These are phyloP conservation scores for Kwoniella pini DNA, from an alignment of 768 basidiomycete genomes.

Conservation along the genomic window DNA sequence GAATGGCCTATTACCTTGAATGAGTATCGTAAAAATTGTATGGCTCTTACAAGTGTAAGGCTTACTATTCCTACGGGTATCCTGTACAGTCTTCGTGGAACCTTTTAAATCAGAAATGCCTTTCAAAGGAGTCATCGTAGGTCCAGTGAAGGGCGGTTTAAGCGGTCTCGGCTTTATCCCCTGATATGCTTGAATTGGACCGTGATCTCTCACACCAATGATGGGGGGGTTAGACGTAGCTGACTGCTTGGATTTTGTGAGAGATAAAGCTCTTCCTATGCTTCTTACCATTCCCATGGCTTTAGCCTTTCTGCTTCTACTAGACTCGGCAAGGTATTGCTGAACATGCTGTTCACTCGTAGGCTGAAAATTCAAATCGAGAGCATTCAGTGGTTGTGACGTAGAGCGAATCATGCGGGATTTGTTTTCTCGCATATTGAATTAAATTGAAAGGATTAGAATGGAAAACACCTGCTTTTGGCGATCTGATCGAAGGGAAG, in stretches of 20 bases:
- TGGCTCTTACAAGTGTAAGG: too few species aligned
- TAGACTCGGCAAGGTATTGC: background rate
- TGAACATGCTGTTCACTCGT: background rate
- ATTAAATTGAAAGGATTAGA: too few species aligned
- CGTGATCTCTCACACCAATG: too few species aligned
- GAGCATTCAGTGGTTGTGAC: background rate
- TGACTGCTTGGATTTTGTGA: background rate
- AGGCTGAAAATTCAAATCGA: background rate
- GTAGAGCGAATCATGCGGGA: background rate
- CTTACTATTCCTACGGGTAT: too few species aligned
- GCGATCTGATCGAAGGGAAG: too few species aligned
- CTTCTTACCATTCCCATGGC: background rate
- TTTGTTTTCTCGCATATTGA: too few species aligned
- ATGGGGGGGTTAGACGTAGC: background rate
- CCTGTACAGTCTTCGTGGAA: too few species aligned
- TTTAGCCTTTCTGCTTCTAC: background rate
- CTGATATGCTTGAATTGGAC: background rate
- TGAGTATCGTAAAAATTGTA: too few species aligned
- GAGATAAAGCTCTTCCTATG: slow-evolving; percentile 3
- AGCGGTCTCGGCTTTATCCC: background rate
- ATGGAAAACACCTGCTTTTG: too few species aligned
- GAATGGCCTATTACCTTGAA: background rate
- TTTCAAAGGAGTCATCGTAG: background rate
- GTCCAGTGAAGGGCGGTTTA: background rate
- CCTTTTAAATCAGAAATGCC: background rate